Percentiles rank a stretch among this genome's conserved stretches.
Evolutionary conservation across 1,284 basidiomycete genomes (phyloP).

Genomic region (Austroboletus olivaceoglutinosus): DNA sequence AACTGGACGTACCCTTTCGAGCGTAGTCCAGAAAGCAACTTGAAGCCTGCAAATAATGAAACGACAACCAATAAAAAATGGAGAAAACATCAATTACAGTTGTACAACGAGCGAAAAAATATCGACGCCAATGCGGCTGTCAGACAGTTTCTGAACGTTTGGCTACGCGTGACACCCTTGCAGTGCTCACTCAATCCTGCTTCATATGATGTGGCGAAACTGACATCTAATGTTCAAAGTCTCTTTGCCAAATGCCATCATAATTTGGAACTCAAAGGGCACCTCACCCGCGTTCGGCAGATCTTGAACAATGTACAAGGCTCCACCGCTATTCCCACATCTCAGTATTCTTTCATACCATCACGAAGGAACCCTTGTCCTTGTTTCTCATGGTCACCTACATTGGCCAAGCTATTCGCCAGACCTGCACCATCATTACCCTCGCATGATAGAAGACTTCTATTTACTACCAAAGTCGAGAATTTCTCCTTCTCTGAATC

Average conservation of each 20-base stretch:
- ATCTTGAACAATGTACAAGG: not conserved
- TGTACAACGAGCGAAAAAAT: conserved; percentile 5
- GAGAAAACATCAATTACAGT: not conserved
- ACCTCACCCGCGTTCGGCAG: conserved; percentile 16
- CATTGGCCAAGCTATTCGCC: conserved; percentile 9
- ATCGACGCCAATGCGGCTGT: not conserved
- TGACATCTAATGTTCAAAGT: not conserved
- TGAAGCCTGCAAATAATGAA: too few relatives aligned
- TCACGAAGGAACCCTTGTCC: not conserved
- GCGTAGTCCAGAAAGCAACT: conserved; percentile 10
- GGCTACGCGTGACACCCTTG: conserved; percentile 12
- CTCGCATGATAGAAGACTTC: not conserved
- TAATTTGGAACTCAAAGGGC: conserved; percentile 11
- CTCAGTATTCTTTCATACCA: conserved; percentile 15
- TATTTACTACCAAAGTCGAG: not conserved
- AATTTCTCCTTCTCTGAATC: not conserved
- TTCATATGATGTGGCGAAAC: not conserved
- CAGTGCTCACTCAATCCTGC: not conserved
- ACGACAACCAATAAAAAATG: too few relatives aligned
- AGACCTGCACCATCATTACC: not conserved
- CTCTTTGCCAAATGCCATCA: conserved; percentile 15
- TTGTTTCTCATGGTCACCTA: not conserved
- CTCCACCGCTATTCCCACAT: not conserved
- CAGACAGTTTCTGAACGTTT: conserved; percentile 1
- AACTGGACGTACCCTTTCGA: conserved; percentile 9